These are phyloP conservation scores for Neurospora crassa DNA, from an alignment of 2,329 filamentous ascomycete genomes.

Conservation along the genomic window DNA sequence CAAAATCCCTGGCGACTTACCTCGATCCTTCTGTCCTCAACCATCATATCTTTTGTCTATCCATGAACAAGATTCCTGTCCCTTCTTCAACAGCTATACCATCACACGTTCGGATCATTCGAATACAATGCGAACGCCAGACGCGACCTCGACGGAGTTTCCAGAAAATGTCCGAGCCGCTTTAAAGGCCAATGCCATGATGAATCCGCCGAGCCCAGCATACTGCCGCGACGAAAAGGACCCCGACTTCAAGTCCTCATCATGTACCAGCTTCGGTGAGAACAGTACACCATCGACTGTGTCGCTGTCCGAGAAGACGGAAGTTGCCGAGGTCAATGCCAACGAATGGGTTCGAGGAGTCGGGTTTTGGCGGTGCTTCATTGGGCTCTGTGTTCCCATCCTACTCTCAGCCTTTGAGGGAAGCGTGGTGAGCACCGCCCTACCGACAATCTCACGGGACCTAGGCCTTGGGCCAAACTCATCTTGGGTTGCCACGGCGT, in stretches of 20 bases:
- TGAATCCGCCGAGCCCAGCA: background rate
- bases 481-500: constrained; percentile 20
- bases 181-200: background rate
- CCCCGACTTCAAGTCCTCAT: background rate
- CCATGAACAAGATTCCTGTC: background rate
- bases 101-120: background rate
- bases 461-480: constrained; percentile 17
- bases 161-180: background rate
- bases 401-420: constrained; percentile 19
- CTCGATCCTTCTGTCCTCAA: background rate
- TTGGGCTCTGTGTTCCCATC: constrained; percentile 16
- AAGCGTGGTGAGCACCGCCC: constrained; percentile 18
- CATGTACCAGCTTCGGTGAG: background rate
- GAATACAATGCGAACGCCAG: background rate
- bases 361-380: constrained; percentile 18
- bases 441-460: constrained; percentile 15
- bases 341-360: constrained; percentile 10
- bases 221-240: background rate
- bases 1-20: background rate
- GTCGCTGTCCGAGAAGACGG: background rate
- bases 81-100: background rate
- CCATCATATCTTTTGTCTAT: background rate
- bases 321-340: background rate
- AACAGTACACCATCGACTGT: background rate
- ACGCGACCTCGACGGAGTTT: background rate